A percentile compares a stretch with the other conserved stretches of the same genome.
These are phyloP conservation scores for Epichloe baconii DNA, from an alignment of 2,329 filamentous ascomycete genomes.

Conservation along the genomic window DNA sequence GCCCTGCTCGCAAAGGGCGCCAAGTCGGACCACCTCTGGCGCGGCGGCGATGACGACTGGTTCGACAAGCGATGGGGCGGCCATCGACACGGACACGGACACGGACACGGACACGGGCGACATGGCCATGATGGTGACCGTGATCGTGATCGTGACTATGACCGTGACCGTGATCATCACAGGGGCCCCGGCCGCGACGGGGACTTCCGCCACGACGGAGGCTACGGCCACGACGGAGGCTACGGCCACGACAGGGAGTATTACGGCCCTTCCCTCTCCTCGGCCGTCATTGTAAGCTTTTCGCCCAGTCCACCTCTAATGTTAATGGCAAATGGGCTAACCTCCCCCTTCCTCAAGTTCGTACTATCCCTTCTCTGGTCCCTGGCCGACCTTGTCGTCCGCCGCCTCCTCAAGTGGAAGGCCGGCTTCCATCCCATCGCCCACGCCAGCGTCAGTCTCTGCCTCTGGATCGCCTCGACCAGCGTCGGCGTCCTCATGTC, in stretches of 20 bases:
- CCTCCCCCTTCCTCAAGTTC: not conserved
- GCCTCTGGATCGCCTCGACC: slow-evolving; percentile 26
- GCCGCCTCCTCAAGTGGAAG: slow-evolving; percentile 18
- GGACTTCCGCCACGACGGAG: not conserved
- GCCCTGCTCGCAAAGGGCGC: slow-evolving; percentile 7
- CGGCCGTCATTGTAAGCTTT: slow-evolving; percentile 5
- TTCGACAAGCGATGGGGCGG: not conserved
- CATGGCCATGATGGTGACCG: too few species aligned
- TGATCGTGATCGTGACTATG: too few species aligned
- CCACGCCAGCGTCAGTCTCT: slow-evolving; percentile 28
- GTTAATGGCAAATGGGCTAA: too few species aligned
- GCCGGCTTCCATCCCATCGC: slow-evolving; percentile 29
- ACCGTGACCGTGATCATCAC: too few species aligned
- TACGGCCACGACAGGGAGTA: slow-evolving; percentile 4
- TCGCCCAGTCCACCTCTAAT: too few species aligned
- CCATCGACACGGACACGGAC: too few species aligned
- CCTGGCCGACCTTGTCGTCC: slow-evolving; percentile 24
- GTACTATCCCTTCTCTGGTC: slow-evolving; percentile 20
- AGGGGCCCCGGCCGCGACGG: too few species aligned
- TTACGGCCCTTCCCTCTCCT: slow-evolving; percentile 6
- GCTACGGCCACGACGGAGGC: slow-evolving; percentile 6
- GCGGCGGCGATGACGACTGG: not conserved
- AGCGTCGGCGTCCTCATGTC: slow-evolving; percentile 14
- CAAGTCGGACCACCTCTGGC: not conserved
- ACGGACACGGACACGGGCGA: too few species aligned